Percentiles rank a stretch among this genome's conserved stretches.
Evolutionary conservation across 148 eudicot genomes (phyloP).

Genomic region (Arctostaphylos glauca): DNA sequence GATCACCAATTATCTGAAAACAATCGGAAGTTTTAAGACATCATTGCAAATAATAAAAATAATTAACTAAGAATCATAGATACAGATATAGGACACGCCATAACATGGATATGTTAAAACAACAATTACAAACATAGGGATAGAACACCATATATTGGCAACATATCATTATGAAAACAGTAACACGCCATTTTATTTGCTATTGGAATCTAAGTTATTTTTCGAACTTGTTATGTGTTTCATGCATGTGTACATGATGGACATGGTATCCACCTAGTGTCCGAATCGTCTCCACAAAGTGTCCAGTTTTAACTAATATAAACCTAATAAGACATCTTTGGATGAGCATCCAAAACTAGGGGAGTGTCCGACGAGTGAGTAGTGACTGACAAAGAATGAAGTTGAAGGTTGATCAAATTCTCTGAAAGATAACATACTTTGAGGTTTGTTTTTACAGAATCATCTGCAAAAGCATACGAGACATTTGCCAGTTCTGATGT

Average conservation of each 20-base stretch:
- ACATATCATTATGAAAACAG: not conserved
- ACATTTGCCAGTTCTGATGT: constrained; percentile 80
- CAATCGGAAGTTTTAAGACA: not conserved
- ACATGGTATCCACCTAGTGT: not conserved
- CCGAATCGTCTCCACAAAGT: not conserved
- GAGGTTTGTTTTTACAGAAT: constrained; percentile 66
- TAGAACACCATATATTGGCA: not conserved
- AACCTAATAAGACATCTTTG: not conserved
- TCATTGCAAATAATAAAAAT: not conserved
- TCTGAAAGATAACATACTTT: constrained; percentile 51
- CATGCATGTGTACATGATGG: not conserved
- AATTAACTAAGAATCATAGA: not conserved
- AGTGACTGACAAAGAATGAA: not conserved
- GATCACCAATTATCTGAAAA: constrained; percentile 89
- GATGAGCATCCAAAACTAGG: not conserved
- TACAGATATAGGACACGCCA: not conserved
- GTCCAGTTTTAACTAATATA: not conserved
- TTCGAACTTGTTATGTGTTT: not conserved
- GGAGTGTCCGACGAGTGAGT: not conserved
- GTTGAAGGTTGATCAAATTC: not conserved
- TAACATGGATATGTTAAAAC: not conserved
- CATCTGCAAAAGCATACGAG: constrained; percentile 66
- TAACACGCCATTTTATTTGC: not conserved
- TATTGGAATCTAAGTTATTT: not conserved
- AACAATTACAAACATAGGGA: not conserved